Base-by-base conservation (phyloP, 2,329 filamentous ascomycete genomes). In the Cladophialophora bantiana region DNA sequence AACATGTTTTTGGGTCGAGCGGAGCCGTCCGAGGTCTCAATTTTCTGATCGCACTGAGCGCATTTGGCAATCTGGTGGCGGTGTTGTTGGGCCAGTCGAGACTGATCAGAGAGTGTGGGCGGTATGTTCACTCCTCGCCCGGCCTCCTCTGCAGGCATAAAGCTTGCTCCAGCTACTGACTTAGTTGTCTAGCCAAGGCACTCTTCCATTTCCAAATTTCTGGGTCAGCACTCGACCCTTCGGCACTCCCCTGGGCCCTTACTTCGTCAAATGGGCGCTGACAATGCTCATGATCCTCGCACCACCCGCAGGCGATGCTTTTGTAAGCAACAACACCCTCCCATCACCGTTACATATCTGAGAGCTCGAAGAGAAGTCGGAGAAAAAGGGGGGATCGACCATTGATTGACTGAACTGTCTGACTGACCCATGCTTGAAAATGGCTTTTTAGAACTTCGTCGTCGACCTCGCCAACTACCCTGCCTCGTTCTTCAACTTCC, bases 141-240 rank as follows among this genome's bases (percentile, higher is more conserved):
- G 4, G 7, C 15, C 36, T 62, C 48, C 5, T 7, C n/a, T 35
- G 1, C 4, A 38, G 36, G 18, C 32, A 15, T 3, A 20, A 13
- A 56, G n/a, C 0, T 15, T 4, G 34, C 20, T 10, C 7, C 36
- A 10, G 9, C 15, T 20, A 18, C 40, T 45, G n/a, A 45, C 40
- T 45, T 40, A 5, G 1, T 5, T 35, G 15, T 1, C 58, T 50
- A 84, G 85, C 66, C 86, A 89, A 77, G 87, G 87, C 6, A 85
- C 89, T 0, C 78, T 89, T 1, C 87, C 87, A 0, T 89, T 76
- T n/a, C 82, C 87, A 1, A 75, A 76, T 0, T 86, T 89, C 67
- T 90, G 88, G 87, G 86, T 85, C 0, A 87, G 85, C 0, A 89
- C 87, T 0, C 82, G 81, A 63, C 88, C 88, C 0, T 89, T 89